These are phyloP conservation scores for Phialocephala subalpina DNA, from an alignment of 2,329 filamentous ascomycete species.

Conservation along the genomic window DNA sequence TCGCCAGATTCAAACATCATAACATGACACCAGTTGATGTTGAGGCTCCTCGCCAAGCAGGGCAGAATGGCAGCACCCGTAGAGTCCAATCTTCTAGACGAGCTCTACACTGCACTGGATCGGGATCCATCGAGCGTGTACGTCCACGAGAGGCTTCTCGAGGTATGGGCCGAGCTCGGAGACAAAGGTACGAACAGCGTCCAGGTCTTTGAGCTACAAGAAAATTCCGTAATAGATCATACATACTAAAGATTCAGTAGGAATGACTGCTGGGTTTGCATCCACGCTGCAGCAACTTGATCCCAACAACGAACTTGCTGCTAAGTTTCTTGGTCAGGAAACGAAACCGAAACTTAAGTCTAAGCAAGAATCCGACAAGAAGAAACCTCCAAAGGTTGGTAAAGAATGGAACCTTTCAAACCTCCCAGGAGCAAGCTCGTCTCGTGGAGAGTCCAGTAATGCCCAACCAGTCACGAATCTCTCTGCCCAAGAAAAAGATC, in stretches of 20 bases:
- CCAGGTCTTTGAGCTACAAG: neutral
- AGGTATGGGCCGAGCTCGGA: slow-evolving; percentile 13
- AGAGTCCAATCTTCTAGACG: slow-evolving; percentile 1
- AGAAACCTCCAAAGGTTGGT: neutral
- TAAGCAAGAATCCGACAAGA: slow-evolving; percentile 3
- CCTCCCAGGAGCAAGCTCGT: neutral
- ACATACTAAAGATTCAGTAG: neutral
- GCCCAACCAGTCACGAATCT: slow-evolving; percentile 5
- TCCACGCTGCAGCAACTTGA: slow-evolving; percentile 10
- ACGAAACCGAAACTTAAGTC: neutral
- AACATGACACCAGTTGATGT: neutral
- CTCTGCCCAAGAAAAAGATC: slow-evolving; percentile 7
- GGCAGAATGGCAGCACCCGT: slow-evolving; percentile 14
- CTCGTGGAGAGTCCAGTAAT: slow-evolving; percentile 4
- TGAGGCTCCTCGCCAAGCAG: neutral
- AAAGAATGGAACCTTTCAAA: neutral
- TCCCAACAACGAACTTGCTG: slow-evolving; percentile 12
- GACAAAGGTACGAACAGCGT: slow-evolving; percentile 17
- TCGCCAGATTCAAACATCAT: neutral
- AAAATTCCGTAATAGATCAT: neutral
- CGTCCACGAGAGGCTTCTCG: slow-evolving; percentile 15
- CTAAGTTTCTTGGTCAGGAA: neutral
- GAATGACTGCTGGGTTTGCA: slow-evolving; percentile 13
- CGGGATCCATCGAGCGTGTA: slow-evolving; percentile 11
- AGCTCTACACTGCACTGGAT: slow-evolving; percentile 16